These are phyloP conservation scores for Ganoderma sinense DNA, from an alignment of 1,284 basidiomycete genomes.

Conservation along the genomic window DNA sequence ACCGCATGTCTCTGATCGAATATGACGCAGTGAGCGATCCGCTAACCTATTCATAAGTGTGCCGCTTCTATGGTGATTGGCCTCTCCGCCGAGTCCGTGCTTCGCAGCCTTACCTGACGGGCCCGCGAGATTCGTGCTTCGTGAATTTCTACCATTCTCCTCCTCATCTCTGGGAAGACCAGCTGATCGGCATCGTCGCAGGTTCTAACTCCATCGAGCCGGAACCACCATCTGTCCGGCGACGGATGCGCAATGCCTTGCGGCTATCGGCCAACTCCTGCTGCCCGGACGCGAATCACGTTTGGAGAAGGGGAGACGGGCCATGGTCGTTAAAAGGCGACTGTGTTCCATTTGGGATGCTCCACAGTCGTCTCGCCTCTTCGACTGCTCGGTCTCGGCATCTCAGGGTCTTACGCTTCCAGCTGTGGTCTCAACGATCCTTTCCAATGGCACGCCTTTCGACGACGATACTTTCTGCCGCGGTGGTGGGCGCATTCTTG, in stretches of 20 bases:
- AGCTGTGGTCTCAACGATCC: not conserved
- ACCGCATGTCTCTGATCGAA: not conserved
- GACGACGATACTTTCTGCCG: slow-evolving; percentile 41
- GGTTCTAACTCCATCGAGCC: not conserved
- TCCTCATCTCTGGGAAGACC: not conserved
- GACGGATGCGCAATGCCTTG: not conserved
- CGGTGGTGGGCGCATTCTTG: slow-evolving; percentile 2
- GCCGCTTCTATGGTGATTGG: not conserved
- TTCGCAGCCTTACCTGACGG: slow-evolving; percentile 1
- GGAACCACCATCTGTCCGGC: not conserved
- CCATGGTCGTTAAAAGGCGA: not conserved
- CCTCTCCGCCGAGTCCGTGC: not conserved
- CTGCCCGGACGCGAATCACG: not conserved
- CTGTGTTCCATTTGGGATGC: not conserved
- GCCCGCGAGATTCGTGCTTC: not conserved
- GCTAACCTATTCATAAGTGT: not conserved
- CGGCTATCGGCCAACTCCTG: not conserved
- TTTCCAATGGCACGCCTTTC: not conserved
- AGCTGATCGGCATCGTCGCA: not conserved
- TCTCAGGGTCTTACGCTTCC: not conserved
- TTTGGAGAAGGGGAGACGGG: not conserved
- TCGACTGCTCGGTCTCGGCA: not conserved
- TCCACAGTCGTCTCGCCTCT: not conserved
- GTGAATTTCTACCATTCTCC: not conserved
- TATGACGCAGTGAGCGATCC: not conserved